These are phyloP conservation scores for Spencermartinsiella ligniputridi DNA, from an alignment of 1,139 yeast species.

Conservation along the genomic window DNA sequence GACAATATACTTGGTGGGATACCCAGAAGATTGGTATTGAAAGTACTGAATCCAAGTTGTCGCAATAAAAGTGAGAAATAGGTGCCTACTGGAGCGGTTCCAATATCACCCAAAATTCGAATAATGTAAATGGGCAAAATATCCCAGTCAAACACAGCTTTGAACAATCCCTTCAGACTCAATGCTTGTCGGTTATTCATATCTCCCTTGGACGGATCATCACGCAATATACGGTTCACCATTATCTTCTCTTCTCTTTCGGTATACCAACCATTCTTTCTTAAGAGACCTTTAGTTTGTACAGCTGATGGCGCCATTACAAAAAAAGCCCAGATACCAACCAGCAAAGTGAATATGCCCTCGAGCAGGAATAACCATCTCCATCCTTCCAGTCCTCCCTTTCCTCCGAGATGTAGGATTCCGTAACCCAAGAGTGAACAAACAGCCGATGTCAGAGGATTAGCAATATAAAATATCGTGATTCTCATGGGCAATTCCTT, in stretches of 20 bases:
- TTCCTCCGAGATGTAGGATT: slow-evolving; percentile 45
- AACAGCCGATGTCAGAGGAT: slow-evolving; percentile 22
- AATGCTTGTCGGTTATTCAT: slow-evolving; percentile 62
- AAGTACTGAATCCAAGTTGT: slow-evolving; percentile 52
- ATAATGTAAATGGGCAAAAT: slow-evolving; percentile 53
- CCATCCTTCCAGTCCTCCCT: slow-evolving; percentile 47
- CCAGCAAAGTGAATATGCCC: slow-evolving; percentile 46
- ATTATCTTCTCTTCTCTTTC: slow-evolving; percentile 55
- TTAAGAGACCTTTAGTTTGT: slow-evolving; percentile 49
- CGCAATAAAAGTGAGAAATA: slow-evolving; percentile 51
- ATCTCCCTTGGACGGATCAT: slow-evolving; percentile 63
- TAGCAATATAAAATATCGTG: slow-evolving; percentile 40
- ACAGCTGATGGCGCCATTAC: slow-evolving; percentile 56
- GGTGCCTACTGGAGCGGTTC: slow-evolving; percentile 38
- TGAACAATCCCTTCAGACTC: slow-evolving; percentile 37
- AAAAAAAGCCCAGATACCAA: slow-evolving; percentile 47
- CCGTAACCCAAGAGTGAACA: slow-evolving; percentile 44
- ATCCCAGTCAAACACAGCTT: slow-evolving; percentile 48
- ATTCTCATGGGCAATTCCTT: slow-evolving; percentile 45
- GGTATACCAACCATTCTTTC: slow-evolving; percentile 56
- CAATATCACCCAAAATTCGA: slow-evolving; percentile 44
- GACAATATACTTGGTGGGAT: slow-evolving; percentile 12
- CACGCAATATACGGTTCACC: slow-evolving; percentile 57
- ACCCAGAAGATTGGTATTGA: slow-evolving; percentile 46
- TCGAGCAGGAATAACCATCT: slow-evolving; percentile 57